Conservation (phyloP, 1,284 basidiomycete species). For the Sparassis latifolia region DNA sequence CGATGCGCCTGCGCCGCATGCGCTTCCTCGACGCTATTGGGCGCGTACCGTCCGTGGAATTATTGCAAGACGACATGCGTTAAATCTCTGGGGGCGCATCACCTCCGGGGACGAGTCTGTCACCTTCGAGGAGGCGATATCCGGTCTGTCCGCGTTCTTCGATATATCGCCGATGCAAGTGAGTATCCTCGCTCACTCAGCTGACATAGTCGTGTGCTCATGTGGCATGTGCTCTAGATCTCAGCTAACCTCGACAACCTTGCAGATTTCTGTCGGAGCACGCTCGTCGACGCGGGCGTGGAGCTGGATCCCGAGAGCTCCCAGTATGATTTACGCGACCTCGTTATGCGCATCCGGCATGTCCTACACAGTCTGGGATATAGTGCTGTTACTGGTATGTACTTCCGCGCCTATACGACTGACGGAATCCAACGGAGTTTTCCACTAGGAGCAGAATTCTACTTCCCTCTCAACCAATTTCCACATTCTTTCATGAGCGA, state of each 20-base stretch:
- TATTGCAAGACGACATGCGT: constrained; percentile 38
- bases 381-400: constrained; percentile 14
- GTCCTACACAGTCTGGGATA: constrained; percentile 18
- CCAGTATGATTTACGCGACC: constrained; percentile 14
- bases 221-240: constrained; percentile 22
- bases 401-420: neutral
- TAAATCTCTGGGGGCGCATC: constrained; percentile 35
- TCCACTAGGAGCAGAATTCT: constrained; percentile 24
- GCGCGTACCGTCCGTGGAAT: constrained; percentile 36
- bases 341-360: constrained; percentile 14
- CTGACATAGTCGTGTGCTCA: neutral
- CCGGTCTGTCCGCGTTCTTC: constrained; percentile 50
- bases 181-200: constrained; percentile 8
- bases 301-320: constrained; percentile 9
- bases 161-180: constrained; percentile 40
- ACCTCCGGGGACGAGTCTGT: constrained; percentile 11
- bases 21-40: constrained; percentile 49
- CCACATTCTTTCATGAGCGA: constrained; percentile 50
- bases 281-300: constrained; percentile 6
- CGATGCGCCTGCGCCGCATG: constrained; percentile 24
- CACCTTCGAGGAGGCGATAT: constrained; percentile 43
- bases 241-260: constrained; percentile 34
- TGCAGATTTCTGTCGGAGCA: constrained; percentile 31
- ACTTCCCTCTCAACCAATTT: constrained; percentile 45
- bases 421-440: neutral